phyloP scores from a whole-genome alignment of 2,329 filamentous ascomycete genomes.

The Zasmidium citrigriseum region DNA sequence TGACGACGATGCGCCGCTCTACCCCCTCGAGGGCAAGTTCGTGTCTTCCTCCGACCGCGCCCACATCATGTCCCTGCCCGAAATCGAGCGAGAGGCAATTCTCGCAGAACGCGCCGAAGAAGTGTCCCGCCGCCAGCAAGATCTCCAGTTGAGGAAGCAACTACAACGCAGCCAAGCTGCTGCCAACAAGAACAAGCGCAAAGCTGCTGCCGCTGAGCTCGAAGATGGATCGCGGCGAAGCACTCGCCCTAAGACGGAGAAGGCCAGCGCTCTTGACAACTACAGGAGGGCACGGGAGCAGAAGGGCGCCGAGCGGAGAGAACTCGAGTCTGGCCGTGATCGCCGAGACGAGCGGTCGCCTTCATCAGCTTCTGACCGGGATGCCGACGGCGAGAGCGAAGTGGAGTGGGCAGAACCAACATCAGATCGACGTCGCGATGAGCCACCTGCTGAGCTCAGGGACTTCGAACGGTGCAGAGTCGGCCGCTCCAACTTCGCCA shows the following conservation, averaged over 20 bases:
- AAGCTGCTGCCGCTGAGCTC: conserved; percentile 74
- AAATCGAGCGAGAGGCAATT: conserved; percentile 87
- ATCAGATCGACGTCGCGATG: conserved; percentile 46
- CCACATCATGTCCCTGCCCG: conserved; percentile 79
- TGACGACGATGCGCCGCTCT: conserved; percentile 61
- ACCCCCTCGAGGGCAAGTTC: conserved; percentile 85
- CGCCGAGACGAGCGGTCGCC: conserved; percentile 50
- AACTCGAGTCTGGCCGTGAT: conserved; percentile 34
- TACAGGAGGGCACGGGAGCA: conserved; percentile 64
- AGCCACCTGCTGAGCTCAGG: conserved; percentile 69
- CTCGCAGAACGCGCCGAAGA: conserved; percentile 84
- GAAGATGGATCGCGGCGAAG: conserved; percentile 72
- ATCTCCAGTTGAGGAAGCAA: conserved; percentile 76
- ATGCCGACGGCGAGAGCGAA: conserved; percentile 74
- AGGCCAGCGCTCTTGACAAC: conserved; percentile 73
- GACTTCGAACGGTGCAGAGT: conserved; percentile 84
- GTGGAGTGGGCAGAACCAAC: conserved; percentile 69
- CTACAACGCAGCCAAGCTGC: conserved; percentile 45
- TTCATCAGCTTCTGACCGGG: conserved; percentile 49
- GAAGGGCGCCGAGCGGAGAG: conserved; percentile 55
- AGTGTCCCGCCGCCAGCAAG: conserved; percentile 79
- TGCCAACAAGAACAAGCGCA: conserved; percentile 69
- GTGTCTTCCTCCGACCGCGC: conserved; percentile 56
- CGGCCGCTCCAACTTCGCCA: conserved; percentile 80
- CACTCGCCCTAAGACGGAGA: conserved; percentile 41